Evolutionary conservation across 768 basidiomycete species (phyloP), one percentile per base, ranked within the genome.

Genomic region (Termitomyces sp.): DNA sequence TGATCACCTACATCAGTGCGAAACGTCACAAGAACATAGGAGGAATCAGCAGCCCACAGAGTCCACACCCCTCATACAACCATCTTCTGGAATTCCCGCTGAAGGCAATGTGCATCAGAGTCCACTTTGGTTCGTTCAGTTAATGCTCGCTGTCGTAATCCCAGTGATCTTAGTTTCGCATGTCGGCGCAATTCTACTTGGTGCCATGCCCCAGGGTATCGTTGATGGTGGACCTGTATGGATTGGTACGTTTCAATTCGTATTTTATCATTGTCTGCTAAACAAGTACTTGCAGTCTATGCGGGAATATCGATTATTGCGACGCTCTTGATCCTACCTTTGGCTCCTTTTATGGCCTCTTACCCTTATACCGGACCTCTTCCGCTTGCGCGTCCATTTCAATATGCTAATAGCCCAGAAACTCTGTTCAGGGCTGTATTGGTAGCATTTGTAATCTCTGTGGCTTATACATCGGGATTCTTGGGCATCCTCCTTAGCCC

Each of bases 61-160:
- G 62, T 76, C 71, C 16, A 86, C 84, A 0, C 83, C 85, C 6
- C 76, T 86, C 13, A 73, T 85, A 39, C 46, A 35, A 10, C 60
- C 45, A 44, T 46, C 55, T 22, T 31, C 33, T 35, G 36, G 12
- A 38, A 36, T 23, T 9, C 40, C 40, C 9, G 13, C 48, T 11
- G 9, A n/a, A 33, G 23, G 25, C 35, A n/a, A 50, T 50, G 32
- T 62, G 62, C 29, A 66, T 68, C 51, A 60, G 54, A 20, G 60
- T 69, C 32, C 70, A 69, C 31, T 74, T 68, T 89, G 88, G 86
- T 77, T 85, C 39, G 56, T 78, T 38, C 84, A 89, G 63, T 63
- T 85, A 38, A 45, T 86, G 4, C 56, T 85, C 5, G 71, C 78
- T 1, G 74, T 88, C 2, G 80, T 83, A 4, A 45, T 81, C 1